Base-by-base conservation (phyloP, 306 rosid genomes). In the Calophaca sinica region DNA sequence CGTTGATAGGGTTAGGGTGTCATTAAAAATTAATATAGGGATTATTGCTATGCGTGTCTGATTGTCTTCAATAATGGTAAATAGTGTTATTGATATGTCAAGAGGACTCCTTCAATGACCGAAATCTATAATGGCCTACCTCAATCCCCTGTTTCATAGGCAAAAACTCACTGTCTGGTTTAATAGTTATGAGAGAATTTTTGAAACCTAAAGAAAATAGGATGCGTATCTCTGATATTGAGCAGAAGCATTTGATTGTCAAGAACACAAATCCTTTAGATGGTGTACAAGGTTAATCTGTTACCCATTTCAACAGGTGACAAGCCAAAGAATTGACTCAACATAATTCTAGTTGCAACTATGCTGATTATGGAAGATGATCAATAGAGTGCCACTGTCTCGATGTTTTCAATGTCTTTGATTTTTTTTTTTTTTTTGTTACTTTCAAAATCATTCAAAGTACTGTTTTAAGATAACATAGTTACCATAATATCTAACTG, bases 401-500 rank as follows among this genome's bases (percentile, higher is more conserved):
- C 68, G 57, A 85, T 85, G 48, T 74, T 74, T 80, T 79, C 80
- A 48, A 75, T 76, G 61, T 59, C 71, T 83, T 39, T 78, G 35
- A 14, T 50, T 68, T 39, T 77, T 67, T 71, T 70, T 68, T 39
- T 78, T 68, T 68, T 70, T 39, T 78, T 68, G 64, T 70, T 76
- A 67, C 72, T 80, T 76, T 60, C 32, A 59, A 81, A 85, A 73
- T 83, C 69, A 72, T 79, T 78, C 62, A 9, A 72, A 82, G 60
- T 81, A 80, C 80, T 80, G 68, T 75, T 81, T 81, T 61, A 85
- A 80, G 85, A 74, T 89, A 71, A 82, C 86, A 79, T 82, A 84
- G 92, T 89, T 82, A 82, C 83, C 84, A n/a, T 82, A 68, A 87
- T 79, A 76, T 93, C 84, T 69, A 93, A 90, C 81, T 93, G 98